phyloP scores from a whole-genome alignment of 2,329 filamentous ascomycete species.

The Aureobasidium musti region DNA sequence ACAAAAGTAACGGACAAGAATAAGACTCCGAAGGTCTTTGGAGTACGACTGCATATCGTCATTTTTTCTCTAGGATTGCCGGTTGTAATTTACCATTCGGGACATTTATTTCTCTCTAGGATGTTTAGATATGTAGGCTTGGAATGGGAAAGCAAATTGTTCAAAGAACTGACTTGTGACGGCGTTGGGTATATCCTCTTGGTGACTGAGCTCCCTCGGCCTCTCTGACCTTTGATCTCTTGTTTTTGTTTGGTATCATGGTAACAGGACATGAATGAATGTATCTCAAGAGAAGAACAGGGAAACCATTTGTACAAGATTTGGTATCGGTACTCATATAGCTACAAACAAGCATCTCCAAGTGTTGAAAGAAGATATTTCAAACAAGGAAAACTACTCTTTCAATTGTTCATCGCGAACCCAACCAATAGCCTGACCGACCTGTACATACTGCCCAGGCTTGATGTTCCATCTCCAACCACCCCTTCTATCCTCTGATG shows the following conservation, averaged over 20 bases:
- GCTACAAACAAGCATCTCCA: neutral
- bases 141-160: no score
- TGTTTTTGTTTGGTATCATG: no score
- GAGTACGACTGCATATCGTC: constrained; percentile 29
- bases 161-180: no score
- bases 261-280: no score
- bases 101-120: no score
- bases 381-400: neutral
- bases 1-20: constrained; percentile 28
- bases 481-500: constrained; percentile 55
- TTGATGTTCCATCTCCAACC: constrained; percentile 87
- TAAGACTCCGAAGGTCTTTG: constrained; percentile 28
- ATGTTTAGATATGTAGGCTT: neutral
- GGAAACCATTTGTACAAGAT: no score
- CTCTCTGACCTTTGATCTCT: no score
- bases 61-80: constrained; percentile 10
- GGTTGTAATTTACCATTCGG: constrained; percentile 30
- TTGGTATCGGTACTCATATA: neutral
- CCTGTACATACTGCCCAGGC: constrained; percentile 83
- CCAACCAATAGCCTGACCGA: constrained; percentile 81
- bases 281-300: no score
- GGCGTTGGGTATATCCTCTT: no score
- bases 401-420: constrained; percentile 56
- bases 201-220: no score
- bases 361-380: neutral